Conservation (phyloP, 345 rosid genomes). For the Raphanus sativus region DNA sequence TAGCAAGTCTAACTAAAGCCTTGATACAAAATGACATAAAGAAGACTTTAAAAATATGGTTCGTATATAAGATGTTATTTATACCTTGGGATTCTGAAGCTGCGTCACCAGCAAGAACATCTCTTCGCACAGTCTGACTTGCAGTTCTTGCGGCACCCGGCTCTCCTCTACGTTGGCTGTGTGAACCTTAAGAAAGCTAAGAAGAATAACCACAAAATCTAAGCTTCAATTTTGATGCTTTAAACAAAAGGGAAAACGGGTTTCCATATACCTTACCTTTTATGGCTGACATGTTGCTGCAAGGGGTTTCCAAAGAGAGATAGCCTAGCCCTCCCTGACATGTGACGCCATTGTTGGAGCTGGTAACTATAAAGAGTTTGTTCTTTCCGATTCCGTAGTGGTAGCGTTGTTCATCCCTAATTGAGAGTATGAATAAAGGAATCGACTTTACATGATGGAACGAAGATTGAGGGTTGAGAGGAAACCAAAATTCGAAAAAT, state of each 20-base stretch:
- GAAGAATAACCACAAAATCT: neutral
- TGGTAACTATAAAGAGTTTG: too few species aligned
- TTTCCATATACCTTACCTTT: neutral
- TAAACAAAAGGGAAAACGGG: neutral
- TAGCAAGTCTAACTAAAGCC: neutral
- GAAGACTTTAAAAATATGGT: neutral
- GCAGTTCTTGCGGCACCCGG: too few species aligned
- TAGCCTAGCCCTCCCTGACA: too few species aligned
- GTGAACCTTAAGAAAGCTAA: neutral
- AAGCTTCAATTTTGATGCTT: slow-evolving; percentile 12
- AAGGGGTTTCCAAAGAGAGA: too few species aligned
- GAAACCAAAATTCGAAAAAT: too few species aligned
- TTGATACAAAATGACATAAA: neutral
- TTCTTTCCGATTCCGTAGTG: too few species aligned
- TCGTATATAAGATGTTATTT: neutral
- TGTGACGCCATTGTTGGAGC: too few species aligned
- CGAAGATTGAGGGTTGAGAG: too few species aligned
- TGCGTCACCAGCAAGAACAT: neutral
- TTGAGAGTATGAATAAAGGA: too few species aligned
- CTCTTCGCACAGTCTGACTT: neutral
- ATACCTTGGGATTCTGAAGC: neutral
- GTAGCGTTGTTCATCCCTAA: too few species aligned
- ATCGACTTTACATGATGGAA: too few species aligned
- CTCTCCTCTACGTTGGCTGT: neutral
- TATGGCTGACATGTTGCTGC: too few species aligned